A percentile compares a stretch with the other conserved stretches of the same genome.
These are phyloP conservation scores for Globisporangium takayamanum DNA, from an alignment of 352 stramenopile species.

Conservation along the genomic window DNA sequence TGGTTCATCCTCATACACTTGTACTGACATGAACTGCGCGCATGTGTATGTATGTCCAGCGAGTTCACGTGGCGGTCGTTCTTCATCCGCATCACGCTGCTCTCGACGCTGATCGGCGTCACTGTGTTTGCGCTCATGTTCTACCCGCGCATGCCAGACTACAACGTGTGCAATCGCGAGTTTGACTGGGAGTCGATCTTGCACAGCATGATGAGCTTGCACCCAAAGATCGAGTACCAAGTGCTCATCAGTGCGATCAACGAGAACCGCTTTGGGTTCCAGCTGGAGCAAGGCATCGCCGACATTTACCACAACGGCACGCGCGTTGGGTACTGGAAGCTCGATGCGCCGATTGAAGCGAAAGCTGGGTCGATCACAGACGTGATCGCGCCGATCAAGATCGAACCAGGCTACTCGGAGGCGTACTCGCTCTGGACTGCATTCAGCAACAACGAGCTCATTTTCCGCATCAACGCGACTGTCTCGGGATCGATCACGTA, in stretches of 20 bases:
- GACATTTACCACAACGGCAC: conserved; percentile 80
- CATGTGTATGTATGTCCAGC: conserved; percentile 4
- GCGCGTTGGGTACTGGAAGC: conserved; percentile 64
- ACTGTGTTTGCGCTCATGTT: conserved; percentile 83
- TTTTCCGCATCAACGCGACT: conserved; percentile 80
- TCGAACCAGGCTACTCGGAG: conserved; percentile 61
- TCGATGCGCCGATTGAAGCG: conserved; percentile 58
- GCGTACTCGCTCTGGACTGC: conserved; percentile 55
- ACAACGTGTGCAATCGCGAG: conserved; percentile 86
- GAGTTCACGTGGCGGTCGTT: conserved; percentile 52
- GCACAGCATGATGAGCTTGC: conserved; percentile 57
- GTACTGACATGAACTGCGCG: background rate
- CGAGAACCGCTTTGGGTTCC: conserved; percentile 84
- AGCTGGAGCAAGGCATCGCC: conserved; percentile 60
- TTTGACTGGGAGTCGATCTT: conserved; percentile 88
- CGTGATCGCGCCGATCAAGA: conserved; percentile 66
- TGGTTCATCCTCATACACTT: background rate
- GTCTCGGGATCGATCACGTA: conserved; percentile 79
- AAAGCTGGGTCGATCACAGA: conserved; percentile 72
- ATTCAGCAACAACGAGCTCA: conserved; percentile 66
- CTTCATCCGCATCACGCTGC: conserved; percentile 44
- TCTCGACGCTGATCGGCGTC: conserved; percentile 41
- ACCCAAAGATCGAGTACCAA: conserved; percentile 82
- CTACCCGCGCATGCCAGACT: conserved; percentile 81
- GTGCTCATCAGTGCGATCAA: conserved; percentile 85